Evolutionary conservation across 768 basidiomycete genomes (phyloP).

Genomic region (Steccherinum ochraceum): DNA sequence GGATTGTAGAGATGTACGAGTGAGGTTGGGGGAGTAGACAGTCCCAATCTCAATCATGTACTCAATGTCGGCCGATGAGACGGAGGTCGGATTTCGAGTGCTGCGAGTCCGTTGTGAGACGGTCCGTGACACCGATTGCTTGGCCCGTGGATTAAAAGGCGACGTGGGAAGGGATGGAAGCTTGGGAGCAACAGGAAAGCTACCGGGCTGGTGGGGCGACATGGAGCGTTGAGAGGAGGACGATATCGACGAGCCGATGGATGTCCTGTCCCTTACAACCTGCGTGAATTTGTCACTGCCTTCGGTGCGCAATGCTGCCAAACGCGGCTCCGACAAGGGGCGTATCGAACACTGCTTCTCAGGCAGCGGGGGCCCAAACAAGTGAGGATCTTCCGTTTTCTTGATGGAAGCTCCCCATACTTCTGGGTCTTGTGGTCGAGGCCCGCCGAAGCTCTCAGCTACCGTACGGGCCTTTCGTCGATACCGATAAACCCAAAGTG

Average conservation of each 20-base stretch:
- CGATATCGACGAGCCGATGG: too few species aligned
- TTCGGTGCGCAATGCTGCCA: background rate
- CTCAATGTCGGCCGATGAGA: conserved; percentile 41
- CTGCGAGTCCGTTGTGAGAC: background rate
- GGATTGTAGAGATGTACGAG: conserved; percentile 2
- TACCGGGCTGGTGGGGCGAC: background rate
- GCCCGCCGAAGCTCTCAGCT: background rate
- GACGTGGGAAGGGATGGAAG: conserved; percentile 16
- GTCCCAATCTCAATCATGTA: conserved; percentile 49
- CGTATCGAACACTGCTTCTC: background rate
- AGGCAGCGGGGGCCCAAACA: background rate
- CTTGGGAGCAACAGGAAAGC: background rate
- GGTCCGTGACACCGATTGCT: background rate
- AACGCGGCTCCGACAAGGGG: background rate
- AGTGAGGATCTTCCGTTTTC: background rate
- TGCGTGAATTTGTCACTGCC: background rate
- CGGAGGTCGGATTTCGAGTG: conserved; percentile 15
- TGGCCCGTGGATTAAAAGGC: conserved; percentile 1
- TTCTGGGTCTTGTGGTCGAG: background rate
- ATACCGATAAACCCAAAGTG: conserved; percentile 36
- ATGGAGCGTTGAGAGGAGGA: background rate
- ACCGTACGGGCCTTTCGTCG: conserved; percentile 24
- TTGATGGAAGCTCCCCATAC: background rate
- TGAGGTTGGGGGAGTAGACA: conserved; percentile 20
- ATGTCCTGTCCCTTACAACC: background rate